These are phyloP conservation scores for Isochrysis galbana DNA, from an alignment of 78 protist genomes.

Conservation along the genomic window DNA sequence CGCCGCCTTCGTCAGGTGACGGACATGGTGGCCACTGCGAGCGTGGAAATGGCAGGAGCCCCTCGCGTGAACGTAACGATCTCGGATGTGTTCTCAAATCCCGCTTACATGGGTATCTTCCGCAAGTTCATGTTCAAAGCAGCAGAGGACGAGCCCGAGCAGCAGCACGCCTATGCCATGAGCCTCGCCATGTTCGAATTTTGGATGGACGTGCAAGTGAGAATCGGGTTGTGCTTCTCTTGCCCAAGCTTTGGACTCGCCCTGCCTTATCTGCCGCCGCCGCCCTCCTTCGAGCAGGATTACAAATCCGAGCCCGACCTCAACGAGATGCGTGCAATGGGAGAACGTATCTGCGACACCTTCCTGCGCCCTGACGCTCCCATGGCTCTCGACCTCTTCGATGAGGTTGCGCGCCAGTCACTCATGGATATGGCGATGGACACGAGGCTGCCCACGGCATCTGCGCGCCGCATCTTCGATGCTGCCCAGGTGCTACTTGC, in stretches of 20 bases:
- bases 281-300: no score
- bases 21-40: neutral
- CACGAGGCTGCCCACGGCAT: neutral
- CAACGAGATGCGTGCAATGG: no score
- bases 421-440: no score
- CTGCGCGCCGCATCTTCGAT: neutral
- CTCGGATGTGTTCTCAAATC: neutral
- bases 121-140: neutral
- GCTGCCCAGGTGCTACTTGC: neutral
- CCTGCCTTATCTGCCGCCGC: no score
- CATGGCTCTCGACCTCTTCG: no score
- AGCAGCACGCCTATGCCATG: neutral
- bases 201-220: slow-evolving; percentile 23
- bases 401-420: no score
- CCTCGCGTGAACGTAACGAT: neutral
- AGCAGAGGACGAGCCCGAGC: neutral
- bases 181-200: neutral
- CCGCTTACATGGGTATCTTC: neutral
- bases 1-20: neutral
- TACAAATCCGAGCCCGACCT: no score
- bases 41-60: neutral
- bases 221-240: no score
- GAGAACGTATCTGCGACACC: no score
- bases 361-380: no score
- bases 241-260: no score